Conservation (phyloP, 1,284 basidiomycete species). For the Cutaneotrichosporon arboriforme region DNA sequence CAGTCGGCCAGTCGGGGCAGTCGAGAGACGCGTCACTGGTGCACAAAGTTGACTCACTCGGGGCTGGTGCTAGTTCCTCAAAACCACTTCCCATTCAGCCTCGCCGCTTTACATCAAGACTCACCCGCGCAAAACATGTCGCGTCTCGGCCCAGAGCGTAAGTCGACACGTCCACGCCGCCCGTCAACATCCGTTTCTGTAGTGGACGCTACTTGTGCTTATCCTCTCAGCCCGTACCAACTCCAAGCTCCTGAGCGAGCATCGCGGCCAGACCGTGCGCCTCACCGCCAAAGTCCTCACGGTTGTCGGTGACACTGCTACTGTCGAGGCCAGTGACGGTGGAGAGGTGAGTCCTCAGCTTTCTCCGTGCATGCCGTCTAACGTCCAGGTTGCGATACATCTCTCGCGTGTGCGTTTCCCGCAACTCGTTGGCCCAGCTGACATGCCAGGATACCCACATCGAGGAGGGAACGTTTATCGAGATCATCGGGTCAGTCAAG, state of each 20-base stretch:
- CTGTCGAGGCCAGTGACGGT: slow-evolving; percentile 66
- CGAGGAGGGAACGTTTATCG: slow-evolving; percentile 57
- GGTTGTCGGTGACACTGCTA: slow-evolving; percentile 55
- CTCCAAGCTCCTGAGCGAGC: slow-evolving; percentile 29
- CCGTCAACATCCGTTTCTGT: not conserved
- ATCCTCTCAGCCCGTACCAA: slow-evolving; percentile 39
- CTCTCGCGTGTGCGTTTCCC: slow-evolving; percentile 49
- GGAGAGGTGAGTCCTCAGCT: slow-evolving; percentile 52
- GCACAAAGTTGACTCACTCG: too few relatives aligned
- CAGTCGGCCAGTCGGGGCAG: too few relatives aligned
- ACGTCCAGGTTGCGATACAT: slow-evolving; percentile 54
- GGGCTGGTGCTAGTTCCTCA: too few relatives aligned
- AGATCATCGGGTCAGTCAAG: slow-evolving; percentile 66
- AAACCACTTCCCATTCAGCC: too few relatives aligned
- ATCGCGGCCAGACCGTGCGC: slow-evolving; percentile 57
- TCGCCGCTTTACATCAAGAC: not conserved
- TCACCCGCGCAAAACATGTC: too few relatives aligned
- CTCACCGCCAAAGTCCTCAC: slow-evolving; percentile 65
- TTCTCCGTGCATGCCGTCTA: not conserved
- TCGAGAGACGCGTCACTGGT: too few relatives aligned
- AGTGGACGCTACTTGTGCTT: not conserved
- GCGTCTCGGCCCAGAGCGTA: slow-evolving; percentile 40
- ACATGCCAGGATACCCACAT: slow-evolving; percentile 53
- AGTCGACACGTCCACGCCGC: slow-evolving; percentile 8
- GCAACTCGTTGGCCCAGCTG: not conserved